Base-by-base conservation (phyloP, 495 filamentous ascomycete genomes). In the Daldinia grandis region DNA sequence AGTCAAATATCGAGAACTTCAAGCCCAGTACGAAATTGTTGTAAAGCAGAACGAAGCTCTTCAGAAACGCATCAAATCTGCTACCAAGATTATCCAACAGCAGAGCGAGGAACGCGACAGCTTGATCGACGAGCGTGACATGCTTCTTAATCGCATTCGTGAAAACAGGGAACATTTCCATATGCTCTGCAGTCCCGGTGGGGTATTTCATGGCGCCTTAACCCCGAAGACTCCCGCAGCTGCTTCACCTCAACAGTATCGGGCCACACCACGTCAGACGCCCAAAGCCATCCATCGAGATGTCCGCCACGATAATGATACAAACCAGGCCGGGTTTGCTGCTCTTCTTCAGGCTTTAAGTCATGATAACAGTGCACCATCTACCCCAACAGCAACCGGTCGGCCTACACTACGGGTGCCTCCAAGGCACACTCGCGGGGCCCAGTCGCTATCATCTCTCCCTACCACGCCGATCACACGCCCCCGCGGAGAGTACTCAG, bases 111-210 rank as follows among this genome's bases (percentile, higher is more conserved):
- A 95, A 74, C 85, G 91, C 15, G 81, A 81, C 15, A 82, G 82
- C 25, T 81, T 93, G 7, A 76, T 76, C 15, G 91, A 95, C 59
- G 89, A 95, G 69, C 92, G 91, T 65, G 82, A 87, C n/a, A 84
- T 89, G 72, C 81, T 97, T 42, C 88, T 92, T 59, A 89, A 88
- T 58, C 90, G 95, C 60, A 97, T 99, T 60, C 86, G 91, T 27
- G 91, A 96, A 77, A 97, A 97, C 69, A 85, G 94, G 31, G 87
- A 92, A 72, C 94, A 97, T 75, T 87, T 96, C 66, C 90, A 91
- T 62, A 84, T 86, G 66, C 85, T 94, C 56, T 83, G 84, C 62
- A 84, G 84, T 64, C 85, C 86, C 5, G 85, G 85, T 31, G 85
- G 85, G 58, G 81, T 82, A 25, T 85, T 86, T 63, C 85, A 87